phyloP scores from a whole-genome alignment of 306 rosid species.

The Cicer bijugum region DNA sequence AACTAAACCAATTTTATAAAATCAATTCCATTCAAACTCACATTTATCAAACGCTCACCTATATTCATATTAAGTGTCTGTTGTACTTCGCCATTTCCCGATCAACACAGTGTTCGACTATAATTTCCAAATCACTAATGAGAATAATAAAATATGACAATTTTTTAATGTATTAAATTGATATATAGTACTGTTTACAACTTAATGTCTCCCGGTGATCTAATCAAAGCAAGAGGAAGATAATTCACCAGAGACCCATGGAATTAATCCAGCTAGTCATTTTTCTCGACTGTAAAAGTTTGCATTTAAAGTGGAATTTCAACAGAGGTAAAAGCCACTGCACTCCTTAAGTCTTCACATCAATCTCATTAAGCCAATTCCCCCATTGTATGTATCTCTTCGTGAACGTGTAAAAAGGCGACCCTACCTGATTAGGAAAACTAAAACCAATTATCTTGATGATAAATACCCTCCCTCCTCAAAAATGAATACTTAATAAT shows the following conservation, averaged over 20 bases:
- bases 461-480: conserved; percentile 1
- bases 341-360: conserved; percentile 8
- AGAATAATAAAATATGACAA: conserved; percentile 20
- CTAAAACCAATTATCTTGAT: not conserved
- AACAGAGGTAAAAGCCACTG: not conserved
- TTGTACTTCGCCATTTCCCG: not conserved
- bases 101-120: not conserved
- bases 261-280: conserved; percentile 30
- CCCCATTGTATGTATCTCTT: not conserved
- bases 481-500: conserved; percentile 17
- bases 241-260: conserved; percentile 17
- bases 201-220: conserved; percentile 18
- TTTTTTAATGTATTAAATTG: conserved; percentile 24
- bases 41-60: not conserved
- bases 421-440: conserved; percentile 25
- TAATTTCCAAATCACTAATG: conserved; percentile 11
- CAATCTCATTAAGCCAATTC: not conserved
- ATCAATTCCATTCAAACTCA: too few species aligned
- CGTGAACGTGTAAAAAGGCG: conserved; percentile 11
- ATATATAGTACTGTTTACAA: conserved; percentile 33
- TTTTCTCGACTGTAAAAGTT: conserved; percentile 16
- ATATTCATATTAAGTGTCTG: not conserved
- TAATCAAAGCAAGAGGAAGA: not conserved
- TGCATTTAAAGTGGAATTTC: conserved; percentile 36
- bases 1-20: too few species aligned